A percentile compares a stretch with the other conserved stretches of the same genome.
Conservation (phyloP, 768 basidiomycete species). For the Gloeostereum incarnatum region DNA sequence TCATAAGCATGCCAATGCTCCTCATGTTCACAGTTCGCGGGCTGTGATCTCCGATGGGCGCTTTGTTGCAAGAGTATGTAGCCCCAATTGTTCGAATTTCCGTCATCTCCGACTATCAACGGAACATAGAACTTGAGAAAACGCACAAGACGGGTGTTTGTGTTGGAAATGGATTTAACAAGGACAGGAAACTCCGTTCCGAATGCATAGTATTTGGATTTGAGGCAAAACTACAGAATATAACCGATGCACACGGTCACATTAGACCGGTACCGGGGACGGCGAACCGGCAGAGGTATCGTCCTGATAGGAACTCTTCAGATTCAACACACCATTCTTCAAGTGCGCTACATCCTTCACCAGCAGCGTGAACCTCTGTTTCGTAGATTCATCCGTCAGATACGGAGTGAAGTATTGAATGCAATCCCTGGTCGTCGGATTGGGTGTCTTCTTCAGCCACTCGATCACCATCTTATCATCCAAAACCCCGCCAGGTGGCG, state of each 20-base stretch:
- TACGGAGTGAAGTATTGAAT: conserved; percentile 76
- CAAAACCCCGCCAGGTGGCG: conserved; percentile 45
- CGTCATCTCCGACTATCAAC: too few relatives aligned
- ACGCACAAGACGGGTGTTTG: too few relatives aligned
- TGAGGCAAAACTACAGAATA: neutral
- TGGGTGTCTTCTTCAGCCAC: conserved; percentile 63
- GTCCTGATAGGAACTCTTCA: conserved; percentile 33
- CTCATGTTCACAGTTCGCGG: too few relatives aligned
- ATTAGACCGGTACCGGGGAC: conserved; percentile 3
- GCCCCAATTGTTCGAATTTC: too few relatives aligned
- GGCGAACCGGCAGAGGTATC: too few relatives aligned
- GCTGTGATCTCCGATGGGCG: too few relatives aligned
- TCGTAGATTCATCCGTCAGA: conserved; percentile 58
- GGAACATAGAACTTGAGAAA: too few relatives aligned
- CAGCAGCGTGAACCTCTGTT: conserved; percentile 66
- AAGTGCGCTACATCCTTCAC: conserved; percentile 74
- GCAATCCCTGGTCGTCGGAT: conserved; percentile 69
- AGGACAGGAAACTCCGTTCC: too few relatives aligned
- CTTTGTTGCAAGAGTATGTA: too few relatives aligned
- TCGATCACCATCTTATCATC: conserved; percentile 61
- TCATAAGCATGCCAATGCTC: too few relatives aligned
- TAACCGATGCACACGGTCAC: neutral
- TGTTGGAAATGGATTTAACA: too few relatives aligned
- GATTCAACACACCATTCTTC: conserved; percentile 53
- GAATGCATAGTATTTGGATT: too few relatives aligned